phyloP scores from a whole-genome alignment of 2,329 filamentous ascomycete species.

The Didymella glomerata region DNA sequence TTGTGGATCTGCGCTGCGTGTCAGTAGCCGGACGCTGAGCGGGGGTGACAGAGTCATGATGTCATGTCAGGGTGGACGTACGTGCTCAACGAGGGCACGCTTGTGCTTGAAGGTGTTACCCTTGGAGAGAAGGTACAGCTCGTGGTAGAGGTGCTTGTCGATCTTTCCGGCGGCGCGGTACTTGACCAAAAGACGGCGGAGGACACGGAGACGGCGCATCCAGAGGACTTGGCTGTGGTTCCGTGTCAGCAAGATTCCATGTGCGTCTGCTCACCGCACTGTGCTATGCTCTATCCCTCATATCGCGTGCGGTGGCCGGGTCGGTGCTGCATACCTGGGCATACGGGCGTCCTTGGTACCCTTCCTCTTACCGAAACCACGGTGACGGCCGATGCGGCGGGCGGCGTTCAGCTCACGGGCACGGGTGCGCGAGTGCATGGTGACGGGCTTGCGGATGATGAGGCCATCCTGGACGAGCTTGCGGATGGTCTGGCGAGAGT shows the following conservation, averaged over 20 bases:
- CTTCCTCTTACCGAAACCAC: constrained; percentile 99
- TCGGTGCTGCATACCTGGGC: constrained; percentile 76
- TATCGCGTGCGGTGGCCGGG: constrained; percentile 25
- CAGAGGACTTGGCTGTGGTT: constrained; percentile 86
- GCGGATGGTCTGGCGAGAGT: constrained; percentile 99
- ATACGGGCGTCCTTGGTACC: constrained; percentile 99
- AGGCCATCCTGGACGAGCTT: constrained; percentile 99
- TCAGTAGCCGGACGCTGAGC: constrained; percentile 35
- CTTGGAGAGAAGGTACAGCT: constrained; percentile 99
- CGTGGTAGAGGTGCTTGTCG: constrained; percentile 99
- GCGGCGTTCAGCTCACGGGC: constrained; percentile 94
- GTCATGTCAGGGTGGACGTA: constrained; percentile 68
- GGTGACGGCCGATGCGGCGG: constrained; percentile 94
- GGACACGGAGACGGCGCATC: constrained; percentile 99
- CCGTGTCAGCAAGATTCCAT: constrained; percentile 44
- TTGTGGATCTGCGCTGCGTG: constrained; percentile 84
- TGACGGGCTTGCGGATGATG: constrained; percentile 99
- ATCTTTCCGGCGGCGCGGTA: constrained; percentile 99
- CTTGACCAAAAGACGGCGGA: constrained; percentile 98
- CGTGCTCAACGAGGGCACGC: constrained; percentile 99
- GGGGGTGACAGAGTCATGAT: constrained; percentile 46
- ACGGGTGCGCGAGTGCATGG: constrained; percentile 98
- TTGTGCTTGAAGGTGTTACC: constrained; percentile 99
- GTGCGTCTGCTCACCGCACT: constrained; percentile 20
- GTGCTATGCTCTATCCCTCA: constrained; percentile 12